Evolutionary conservation across 371 early-diverging fungal genomes (phyloP).

Genomic region (Mucor sp.): DNA sequence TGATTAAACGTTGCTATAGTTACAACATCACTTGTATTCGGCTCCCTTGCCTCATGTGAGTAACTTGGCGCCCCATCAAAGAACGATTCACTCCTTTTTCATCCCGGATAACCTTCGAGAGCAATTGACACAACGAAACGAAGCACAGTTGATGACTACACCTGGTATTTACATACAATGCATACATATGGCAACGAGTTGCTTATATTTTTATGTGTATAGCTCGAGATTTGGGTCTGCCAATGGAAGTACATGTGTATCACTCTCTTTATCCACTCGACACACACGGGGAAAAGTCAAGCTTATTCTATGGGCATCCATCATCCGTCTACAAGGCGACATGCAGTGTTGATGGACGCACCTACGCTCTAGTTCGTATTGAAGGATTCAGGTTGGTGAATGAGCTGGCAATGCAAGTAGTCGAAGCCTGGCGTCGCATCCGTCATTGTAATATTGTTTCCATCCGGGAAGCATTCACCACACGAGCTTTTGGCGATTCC

Average conservation of each 20-base stretch:
- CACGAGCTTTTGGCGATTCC: conserved; percentile 92
- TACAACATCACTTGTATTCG: conserved; percentile 82
- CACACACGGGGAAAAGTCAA: conserved; percentile 34
- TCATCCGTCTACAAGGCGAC: conserved; percentile 84
- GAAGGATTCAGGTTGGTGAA: conserved; percentile 76
- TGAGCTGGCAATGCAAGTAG: conserved; percentile 75
- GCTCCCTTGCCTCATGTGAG: conserved; percentile 70
- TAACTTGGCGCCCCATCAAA: conserved; percentile 72
- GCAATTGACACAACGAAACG: conserved; percentile 73
- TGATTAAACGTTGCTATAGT: conserved; percentile 32
- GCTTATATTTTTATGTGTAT: background rate
- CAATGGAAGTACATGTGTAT: conserved; percentile 51
- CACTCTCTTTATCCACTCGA: conserved; percentile 81
- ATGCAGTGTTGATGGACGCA: conserved; percentile 79
- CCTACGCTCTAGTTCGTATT: conserved; percentile 82
- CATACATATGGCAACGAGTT: background rate
- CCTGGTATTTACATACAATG: conserved; percentile 42
- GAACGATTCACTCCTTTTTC: conserved; percentile 78
- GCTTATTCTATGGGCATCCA: conserved; percentile 69
- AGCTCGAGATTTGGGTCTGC: conserved; percentile 65
- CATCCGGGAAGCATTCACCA: conserved; percentile 93
- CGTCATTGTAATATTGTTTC: conserved; percentile 85
- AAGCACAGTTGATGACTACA: conserved; percentile 64
- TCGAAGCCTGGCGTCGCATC: conserved; percentile 86
- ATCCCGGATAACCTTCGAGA: conserved; percentile 85